Evolutionary conservation across 1,284 basidiomycete genomes (phyloP).

Genomic region (Leccinum subrobustum): DNA sequence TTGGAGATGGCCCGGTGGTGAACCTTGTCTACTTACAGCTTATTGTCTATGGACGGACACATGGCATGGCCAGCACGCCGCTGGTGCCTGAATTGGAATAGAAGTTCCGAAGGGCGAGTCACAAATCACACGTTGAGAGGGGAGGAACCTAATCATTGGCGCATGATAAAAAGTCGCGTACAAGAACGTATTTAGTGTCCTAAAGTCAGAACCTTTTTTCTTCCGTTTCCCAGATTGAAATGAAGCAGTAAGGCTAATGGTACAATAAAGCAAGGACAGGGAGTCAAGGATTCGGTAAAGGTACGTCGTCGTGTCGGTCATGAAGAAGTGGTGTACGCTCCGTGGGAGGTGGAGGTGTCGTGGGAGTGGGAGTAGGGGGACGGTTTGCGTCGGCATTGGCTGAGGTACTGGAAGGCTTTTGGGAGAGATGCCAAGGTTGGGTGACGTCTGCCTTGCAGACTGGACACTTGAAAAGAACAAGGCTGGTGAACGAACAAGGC

Average conservation of each 20-base stretch:
- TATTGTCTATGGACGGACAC: conserved; percentile 24
- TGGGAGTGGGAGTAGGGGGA: conserved; percentile 1
- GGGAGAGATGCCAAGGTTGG: conserved; percentile 44
- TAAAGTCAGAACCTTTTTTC: conserved; percentile 1
- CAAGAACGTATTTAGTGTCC: conserved; percentile 13
- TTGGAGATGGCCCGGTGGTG: conserved; percentile 15
- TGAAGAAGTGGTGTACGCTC: conserved; percentile 40
- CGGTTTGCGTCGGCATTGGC: conserved; percentile 9
- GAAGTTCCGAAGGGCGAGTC: conserved; percentile 1
- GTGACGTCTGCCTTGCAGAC: conserved; percentile 89
- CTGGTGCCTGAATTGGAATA: conserved; percentile 4
- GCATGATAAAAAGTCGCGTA: conserved; percentile 19
- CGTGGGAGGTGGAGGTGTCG: conserved; percentile 23
- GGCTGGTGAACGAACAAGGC: background rate
- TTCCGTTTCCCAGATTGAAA: conserved; percentile 3
- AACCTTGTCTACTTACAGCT: conserved; percentile 25
- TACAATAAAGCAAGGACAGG: conserved; percentile 26
- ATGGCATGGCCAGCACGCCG: background rate
- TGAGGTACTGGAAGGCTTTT: conserved; percentile 11
- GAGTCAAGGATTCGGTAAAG: conserved; percentile 19
- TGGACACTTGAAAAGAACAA: conserved; percentile 62
- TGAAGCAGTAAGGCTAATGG: conserved; percentile 16
- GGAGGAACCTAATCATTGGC: conserved; percentile 21
- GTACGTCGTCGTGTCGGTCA: conserved; percentile 13
- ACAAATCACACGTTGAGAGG: conserved; percentile 10